Evolutionary conservation across 768 basidiomycete genomes (phyloP), one percentile per base, ranked within the genome.

Genomic region (Butyriboletus loyo): DNA sequence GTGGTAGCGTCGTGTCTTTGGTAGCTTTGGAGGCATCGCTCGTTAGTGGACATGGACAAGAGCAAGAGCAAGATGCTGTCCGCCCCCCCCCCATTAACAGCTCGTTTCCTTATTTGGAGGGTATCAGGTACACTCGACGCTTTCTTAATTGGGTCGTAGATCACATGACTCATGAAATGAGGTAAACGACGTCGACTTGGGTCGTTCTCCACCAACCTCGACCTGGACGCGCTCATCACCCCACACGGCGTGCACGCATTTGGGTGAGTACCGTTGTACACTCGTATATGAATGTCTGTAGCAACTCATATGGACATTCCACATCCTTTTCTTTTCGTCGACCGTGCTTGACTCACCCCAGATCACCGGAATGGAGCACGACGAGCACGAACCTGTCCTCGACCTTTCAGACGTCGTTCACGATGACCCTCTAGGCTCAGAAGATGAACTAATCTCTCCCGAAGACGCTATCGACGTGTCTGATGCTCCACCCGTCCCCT

Each of bases 361-460:
- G 62, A 58, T 58, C 52, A 44, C 49, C 49, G 57, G 53, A 52
- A 77, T 78, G 74, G 72, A 75, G 44, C 65, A 80, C 68, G 83
- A 85, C 66, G 82, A 85, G 65, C 71, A 85, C 64, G 75, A 70
- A 32, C 80, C 81, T 55, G 80, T 82, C 57, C 79, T 91, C 56
- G 81, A 83, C 64, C 81, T 91, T 60, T 90, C 89, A 41, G 89
- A 91, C 72, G 89, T 91, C 70, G 87, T 91, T 40, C 86, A 89
- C 68, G 88, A 90, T 66, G 86, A 88, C 51, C 78, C 85, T 28
- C 78, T 88, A 22, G 82, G 77, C 66, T 80, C 86, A 60, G 82
- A 84, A 57, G 71, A 73, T 41, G 72, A 73, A 39, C 55, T 68
- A 41, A 57, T 73, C 71, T 62, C 60, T 25, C 52, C 64, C 17